Conservation (phyloP, 345 rosid genomes). For the Camelina neglecta region DNA sequence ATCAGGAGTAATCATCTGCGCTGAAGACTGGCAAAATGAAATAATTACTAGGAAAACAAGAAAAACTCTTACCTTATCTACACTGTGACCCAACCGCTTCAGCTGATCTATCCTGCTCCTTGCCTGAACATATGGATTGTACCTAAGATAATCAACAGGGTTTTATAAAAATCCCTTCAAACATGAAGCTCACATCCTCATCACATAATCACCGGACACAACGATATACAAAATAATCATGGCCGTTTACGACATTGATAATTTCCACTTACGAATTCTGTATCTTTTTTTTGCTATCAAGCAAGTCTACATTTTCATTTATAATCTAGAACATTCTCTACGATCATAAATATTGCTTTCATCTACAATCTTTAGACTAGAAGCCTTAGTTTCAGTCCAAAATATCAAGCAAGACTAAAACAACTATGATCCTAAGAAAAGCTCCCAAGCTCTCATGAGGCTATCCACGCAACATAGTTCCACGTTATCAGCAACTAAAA, state of each 20-base stretch:
- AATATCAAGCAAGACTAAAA: conserved; percentile 1
- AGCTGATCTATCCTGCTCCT: conserved; percentile 99
- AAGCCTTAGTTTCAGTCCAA: neutral
- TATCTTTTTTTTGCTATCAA: conserved; percentile 1
- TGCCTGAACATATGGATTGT: conserved; percentile 97
- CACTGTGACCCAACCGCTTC: conserved; percentile 98
- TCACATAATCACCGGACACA: neutral
- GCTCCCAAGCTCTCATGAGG: neutral
- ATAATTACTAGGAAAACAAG: neutral
- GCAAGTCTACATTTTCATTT: neutral
- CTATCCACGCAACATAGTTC: neutral
- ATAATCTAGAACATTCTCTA: conserved; percentile 6
- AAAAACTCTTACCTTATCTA: conserved; percentile 72
- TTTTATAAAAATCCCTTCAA: neutral
- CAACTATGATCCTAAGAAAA: neutral
- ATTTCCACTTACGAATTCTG: neutral
- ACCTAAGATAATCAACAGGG: conserved; percentile 52
- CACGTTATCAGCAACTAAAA: neutral
- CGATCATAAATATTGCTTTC: neutral
- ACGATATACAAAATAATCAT: neutral
- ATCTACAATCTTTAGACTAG: neutral
- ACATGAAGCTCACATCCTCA: conserved; percentile 15
- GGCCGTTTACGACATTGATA: neutral
- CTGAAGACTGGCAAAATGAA: conserved; percentile 9
- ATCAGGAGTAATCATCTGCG: conserved; percentile 9